Evolutionary conservation across 768 basidiomycete species (phyloP).

Genomic region (Multifurca ochricompacta): DNA sequence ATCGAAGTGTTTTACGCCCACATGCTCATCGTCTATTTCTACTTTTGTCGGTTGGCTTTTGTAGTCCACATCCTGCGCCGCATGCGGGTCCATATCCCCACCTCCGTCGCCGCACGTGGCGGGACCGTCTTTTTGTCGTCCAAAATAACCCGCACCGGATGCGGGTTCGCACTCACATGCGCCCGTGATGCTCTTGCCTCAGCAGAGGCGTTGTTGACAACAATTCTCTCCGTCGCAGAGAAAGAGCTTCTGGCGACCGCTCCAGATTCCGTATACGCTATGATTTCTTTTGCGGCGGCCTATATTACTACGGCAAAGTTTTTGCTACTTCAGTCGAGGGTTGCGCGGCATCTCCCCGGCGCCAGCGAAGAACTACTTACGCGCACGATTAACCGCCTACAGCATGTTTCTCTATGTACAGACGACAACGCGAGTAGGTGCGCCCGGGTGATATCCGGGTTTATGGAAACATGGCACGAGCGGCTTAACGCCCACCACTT

Average conservation of each 20-base stretch:
- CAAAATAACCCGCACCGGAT: conserved; percentile 11
- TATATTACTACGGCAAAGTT: conserved; percentile 39
- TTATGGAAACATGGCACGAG: conserved; percentile 16
- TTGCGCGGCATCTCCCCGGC: conserved; percentile 9
- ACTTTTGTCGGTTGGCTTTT: conserved; percentile 34
- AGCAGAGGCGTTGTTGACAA: conserved; percentile 33
- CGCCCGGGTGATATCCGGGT: conserved; percentile 11
- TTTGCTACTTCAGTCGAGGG: conserved; percentile 10
- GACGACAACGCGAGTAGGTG: conserved; percentile 20
- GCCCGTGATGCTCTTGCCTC: conserved; percentile 33
- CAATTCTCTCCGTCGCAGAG: conserved; percentile 30
- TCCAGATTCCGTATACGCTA: conserved; percentile 35
- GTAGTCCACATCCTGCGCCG: conserved; percentile 32
- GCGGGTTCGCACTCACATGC: conserved; percentile 29
- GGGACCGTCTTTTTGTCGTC: background rate
- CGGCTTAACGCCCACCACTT: background rate
- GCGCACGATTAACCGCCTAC: conserved; percentile 12
- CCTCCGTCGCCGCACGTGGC: background rate
- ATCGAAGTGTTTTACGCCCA: conserved; percentile 37
- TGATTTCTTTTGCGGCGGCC: conserved; percentile 38
- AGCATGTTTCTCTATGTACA: conserved; percentile 3
- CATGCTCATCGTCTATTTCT: conserved; percentile 35
- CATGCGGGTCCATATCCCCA: conserved; percentile 16
- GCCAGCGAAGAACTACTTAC: conserved; percentile 14
- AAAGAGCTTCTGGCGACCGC: conserved; percentile 32